Evolutionary conservation across 306 rosid genomes (phyloP), one percentile per base, ranked within the genome.

Genomic region (Ormosia semicastrata): DNA sequence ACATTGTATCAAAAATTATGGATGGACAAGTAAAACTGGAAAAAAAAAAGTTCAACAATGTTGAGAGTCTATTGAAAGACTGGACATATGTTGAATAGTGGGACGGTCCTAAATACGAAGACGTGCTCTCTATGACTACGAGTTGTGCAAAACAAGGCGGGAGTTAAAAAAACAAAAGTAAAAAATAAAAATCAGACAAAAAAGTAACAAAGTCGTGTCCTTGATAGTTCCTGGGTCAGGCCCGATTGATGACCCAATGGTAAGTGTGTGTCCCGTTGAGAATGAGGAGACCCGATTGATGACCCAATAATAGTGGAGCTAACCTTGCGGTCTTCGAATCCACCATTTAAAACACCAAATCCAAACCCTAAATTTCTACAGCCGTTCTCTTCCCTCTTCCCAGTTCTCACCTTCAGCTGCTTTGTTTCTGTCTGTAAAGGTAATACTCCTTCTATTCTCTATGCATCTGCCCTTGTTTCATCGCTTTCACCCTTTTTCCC

Each of bases 281-380:
- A 30, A 24, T 24, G 24, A 24, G 24, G 24, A 24, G 24, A 24
- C 24, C 24, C 24, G 24, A 24, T 24, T 24, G 24, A 24, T 24
- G 24, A 24, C 24, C 24, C 24, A 24, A 24, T 24, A 24, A 24
- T 24, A 24, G 24, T 24, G 24, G 24, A 24, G 24, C 24, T 24
- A 1, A 10, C n/a, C 1, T 60, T 12, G 4, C 12, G 0, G 18
- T 5, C 43, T 3, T 8, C 24, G 17, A 43, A 82, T 32, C 82
- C 73, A 75, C 13, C 60, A 12, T 80, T 50, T 80, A 85, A 75
- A 69, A 9, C 0, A 37, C 43, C 9, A 40, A 72, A 32, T 43
- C 73, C 2, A 36, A 72, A 57, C 88, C 86, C 84, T 81, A 73
- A 43, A 40, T 3, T 12, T 24, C 15, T 41, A 41, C 40, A 14